Evolutionary conservation across 768 basidiomycete species (phyloP), one percentile per base, ranked within the genome.

Genomic region (Auricularia auricula-judae): DNA sequence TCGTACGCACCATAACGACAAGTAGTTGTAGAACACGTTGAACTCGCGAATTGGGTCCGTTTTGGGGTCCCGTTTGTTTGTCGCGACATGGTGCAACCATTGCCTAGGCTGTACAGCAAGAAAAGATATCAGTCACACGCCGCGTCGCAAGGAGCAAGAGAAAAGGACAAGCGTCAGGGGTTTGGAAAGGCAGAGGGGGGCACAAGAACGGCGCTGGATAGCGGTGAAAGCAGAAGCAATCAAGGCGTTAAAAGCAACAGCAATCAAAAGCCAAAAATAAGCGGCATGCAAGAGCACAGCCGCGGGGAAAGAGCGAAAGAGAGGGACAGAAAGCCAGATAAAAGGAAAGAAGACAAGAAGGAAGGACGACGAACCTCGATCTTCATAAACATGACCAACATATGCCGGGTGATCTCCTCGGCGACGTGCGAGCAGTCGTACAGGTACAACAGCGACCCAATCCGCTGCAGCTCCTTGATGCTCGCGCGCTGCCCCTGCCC

Each of bases 341-440:
- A 14, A 42, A 8, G 39, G 39, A 42, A 42, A 42, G 39, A 14
- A 14, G 12, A 14, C 8, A 42, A 42, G 8, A 14, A 42, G 12
- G 39, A 35, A 43, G 62, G 36, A 29, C 66, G n/a, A 67, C 81
- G 66, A 66, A 94, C 93, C 80, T 89, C 80, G 63, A 97, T 94
- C 61, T 79, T 78, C 67, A 88, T 71, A 72, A 96, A 95, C 42
- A 86, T 73, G 64, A 78, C 80, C 66, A 82, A 84, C 70, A 88
- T 86, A 51, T 88, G 74, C 61, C 86, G 81, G 44, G 92, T 94
- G 68, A 97, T 90, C 75, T 95, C 91, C 68, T 90, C 83, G 0
- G 93, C 93, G 66, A 96, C 84, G 29, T 86, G 84, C 23, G 79
- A 79, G 4, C 87, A 77, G 66, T 88, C 86, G 16, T 80, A 74